These are phyloP conservation scores for Colletotrichum shisoi DNA, from an alignment of 2,329 filamentous ascomycete genomes.

Conservation along the genomic window DNA sequence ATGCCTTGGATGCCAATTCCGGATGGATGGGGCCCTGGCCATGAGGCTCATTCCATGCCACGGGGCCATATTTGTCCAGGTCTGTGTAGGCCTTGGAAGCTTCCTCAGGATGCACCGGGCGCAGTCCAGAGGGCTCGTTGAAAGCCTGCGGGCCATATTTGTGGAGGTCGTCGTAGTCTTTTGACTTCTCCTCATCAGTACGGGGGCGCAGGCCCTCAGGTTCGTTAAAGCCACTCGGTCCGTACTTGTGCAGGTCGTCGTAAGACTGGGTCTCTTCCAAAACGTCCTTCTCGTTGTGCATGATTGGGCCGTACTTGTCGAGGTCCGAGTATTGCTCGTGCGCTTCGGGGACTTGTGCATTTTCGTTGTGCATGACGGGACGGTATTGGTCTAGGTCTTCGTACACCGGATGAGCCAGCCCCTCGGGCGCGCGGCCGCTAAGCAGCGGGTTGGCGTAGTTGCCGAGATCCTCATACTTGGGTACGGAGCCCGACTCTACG, in stretches of 20 bases:
- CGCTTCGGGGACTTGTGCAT: slow-evolving; percentile 32
- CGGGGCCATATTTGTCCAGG: slow-evolving; percentile 50
- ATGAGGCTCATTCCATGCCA: slow-evolving; percentile 41
- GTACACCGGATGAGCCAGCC: slow-evolving; percentile 44
- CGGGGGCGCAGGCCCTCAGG: slow-evolving; percentile 47
- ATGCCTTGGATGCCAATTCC: slow-evolving; percentile 34
- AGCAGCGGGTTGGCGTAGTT: slow-evolving; percentile 45
- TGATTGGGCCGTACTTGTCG: slow-evolving; percentile 39
- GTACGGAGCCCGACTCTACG: slow-evolving; percentile 6
- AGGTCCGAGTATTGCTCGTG: slow-evolving; percentile 39
- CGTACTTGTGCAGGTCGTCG: slow-evolving; percentile 51
- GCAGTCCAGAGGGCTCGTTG: slow-evolving; percentile 50
- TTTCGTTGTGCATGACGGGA: slow-evolving; percentile 49
- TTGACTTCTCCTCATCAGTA: slow-evolving; percentile 51
- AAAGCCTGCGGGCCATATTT: slow-evolving; percentile 47
- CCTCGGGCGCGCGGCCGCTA: slow-evolving; percentile 38
- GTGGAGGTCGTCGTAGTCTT: slow-evolving; percentile 51
- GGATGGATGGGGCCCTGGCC: slow-evolving; percentile 34
- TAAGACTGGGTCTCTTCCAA: slow-evolving; percentile 51
- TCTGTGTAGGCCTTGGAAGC: slow-evolving; percentile 52
- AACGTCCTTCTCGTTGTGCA: slow-evolving; percentile 50
- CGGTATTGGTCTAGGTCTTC: slow-evolving; percentile 50
- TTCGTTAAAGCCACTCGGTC: slow-evolving; percentile 50
- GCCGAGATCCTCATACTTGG: slow-evolving; percentile 50
- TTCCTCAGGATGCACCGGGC: slow-evolving; percentile 47